A percentile compares a stretch with the other conserved stretches of the same genome.
These are phyloP conservation scores for Papiliotrema flavescens DNA, from an alignment of 1,284 basidiomycete genomes.

Conservation along the genomic window DNA sequence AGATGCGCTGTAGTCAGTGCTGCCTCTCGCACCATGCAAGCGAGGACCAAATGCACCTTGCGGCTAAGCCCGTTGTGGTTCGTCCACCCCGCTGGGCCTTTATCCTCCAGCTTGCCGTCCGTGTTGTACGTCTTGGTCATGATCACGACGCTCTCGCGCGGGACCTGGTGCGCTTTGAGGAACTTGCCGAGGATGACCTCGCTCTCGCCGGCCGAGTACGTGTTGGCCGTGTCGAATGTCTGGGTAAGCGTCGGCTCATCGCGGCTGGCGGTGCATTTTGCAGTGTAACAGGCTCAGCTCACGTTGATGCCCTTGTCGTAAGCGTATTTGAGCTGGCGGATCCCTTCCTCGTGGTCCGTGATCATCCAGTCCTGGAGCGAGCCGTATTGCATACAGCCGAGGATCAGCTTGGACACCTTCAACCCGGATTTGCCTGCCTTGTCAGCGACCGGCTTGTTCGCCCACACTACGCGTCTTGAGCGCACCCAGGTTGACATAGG, in stretches of 20 bases:
- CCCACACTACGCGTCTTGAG: constrained; percentile 42
- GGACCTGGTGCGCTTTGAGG: constrained; percentile 66
- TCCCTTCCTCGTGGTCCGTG: constrained; percentile 36
- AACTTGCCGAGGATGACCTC: constrained; percentile 71
- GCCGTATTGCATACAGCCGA: constrained; percentile 43
- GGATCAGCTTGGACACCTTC: constrained; percentile 34
- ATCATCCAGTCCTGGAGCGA: constrained; percentile 32
- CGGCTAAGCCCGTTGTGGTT: constrained; percentile 52
- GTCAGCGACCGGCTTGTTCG: neutral
- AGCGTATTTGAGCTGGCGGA: constrained; percentile 38
- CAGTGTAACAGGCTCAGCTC: constrained; percentile 11
- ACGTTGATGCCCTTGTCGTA: constrained; percentile 40
- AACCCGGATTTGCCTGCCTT: neutral
- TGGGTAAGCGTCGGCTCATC: no score
- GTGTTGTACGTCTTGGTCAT: constrained; percentile 62
- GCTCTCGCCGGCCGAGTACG: constrained; percentile 56
- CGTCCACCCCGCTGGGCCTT: constrained; percentile 47
- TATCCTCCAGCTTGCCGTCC: constrained; percentile 17
- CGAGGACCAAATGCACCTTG: constrained; percentile 38
- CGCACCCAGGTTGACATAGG: constrained; percentile 48
- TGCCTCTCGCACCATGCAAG: no score
- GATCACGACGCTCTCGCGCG: constrained; percentile 70
- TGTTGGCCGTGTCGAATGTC: constrained; percentile 66
- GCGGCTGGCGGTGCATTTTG: no score
- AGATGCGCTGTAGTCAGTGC: constrained; percentile 54